These are phyloP conservation scores for Suhomyces prunicola DNA, from an alignment of 805 yeast species.

Conservation along the genomic window DNA sequence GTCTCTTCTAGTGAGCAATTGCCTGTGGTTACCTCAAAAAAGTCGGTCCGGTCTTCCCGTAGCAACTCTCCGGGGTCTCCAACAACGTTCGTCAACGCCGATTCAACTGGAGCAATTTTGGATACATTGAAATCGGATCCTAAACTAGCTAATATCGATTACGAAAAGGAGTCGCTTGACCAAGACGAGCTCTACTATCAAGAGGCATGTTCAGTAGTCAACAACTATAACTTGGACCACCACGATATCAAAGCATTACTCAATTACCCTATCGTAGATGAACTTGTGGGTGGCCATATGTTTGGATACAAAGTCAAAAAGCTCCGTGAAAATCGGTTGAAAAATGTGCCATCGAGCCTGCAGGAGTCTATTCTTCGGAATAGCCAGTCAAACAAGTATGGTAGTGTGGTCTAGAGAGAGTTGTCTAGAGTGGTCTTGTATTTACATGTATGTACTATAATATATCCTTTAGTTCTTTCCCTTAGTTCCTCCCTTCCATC, in stretches of 20 bases:
- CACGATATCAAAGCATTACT: slow-evolving; percentile 30
- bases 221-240: slow-evolving; percentile 34
- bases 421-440: not conserved
- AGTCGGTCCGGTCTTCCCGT: not conserved
- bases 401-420: slow-evolving; percentile 22
- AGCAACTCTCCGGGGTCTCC: slow-evolving; percentile 18
- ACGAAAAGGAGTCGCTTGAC: slow-evolving; percentile 32
- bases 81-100: slow-evolving; percentile 10
- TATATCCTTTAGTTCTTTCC: not conserved
- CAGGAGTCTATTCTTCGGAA: slow-evolving; percentile 8
- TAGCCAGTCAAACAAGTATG: slow-evolving; percentile 19
- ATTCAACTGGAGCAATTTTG: not conserved
- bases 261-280: slow-evolving; percentile 46
- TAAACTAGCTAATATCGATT: slow-evolving; percentile 16
- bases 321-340: slow-evolving; percentile 26
- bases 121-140: slow-evolving; percentile 8
- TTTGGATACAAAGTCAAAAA: slow-evolving; percentile 42
- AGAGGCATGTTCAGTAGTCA: slow-evolving; percentile 27
- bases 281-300: slow-evolving; percentile 35
- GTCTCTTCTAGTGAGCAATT: slow-evolving; percentile 12
- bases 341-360: slow-evolving; percentile 10
- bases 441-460: not conserved
- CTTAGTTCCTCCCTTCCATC: not conserved
- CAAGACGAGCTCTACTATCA: slow-evolving; percentile 37
- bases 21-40: slow-evolving; percentile 14